Evolutionary conservation across 2,329 filamentous ascomycete species (phyloP).

Genomic region (Cladosporium halotolerans): DNA sequence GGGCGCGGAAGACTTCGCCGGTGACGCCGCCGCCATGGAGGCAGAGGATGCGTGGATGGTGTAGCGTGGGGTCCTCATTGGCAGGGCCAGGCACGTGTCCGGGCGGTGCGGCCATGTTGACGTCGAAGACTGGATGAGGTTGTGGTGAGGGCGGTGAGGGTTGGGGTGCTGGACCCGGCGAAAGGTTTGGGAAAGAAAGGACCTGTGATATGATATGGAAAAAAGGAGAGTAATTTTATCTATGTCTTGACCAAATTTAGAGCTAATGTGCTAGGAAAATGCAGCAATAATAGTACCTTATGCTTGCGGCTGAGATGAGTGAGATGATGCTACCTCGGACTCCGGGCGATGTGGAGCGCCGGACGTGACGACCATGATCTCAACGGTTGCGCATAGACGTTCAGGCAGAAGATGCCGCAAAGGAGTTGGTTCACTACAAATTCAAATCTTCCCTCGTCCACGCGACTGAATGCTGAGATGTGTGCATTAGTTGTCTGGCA

Average conservation of each 20-base stretch:
- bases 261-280: not conserved
- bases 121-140: not conserved
- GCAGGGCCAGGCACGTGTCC: not conserved
- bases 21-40: slow-evolving; percentile 76
- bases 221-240: not conserved
- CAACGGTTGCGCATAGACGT: too few species aligned
- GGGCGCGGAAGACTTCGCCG: slow-evolving; percentile 60
- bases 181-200: not conserved
- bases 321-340: not conserved
- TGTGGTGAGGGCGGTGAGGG: not conserved
- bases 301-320: slow-evolving; percentile 3
- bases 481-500: too few species aligned
- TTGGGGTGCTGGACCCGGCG: not conserved
- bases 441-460: too few species aligned
- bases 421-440: too few species aligned
- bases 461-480: too few species aligned
- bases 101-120: not conserved
- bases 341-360: slow-evolving; percentile 4
- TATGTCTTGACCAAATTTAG: not conserved
- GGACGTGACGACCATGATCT: not conserved
- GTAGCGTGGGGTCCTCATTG: slow-evolving; percentile 14
- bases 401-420: too few species aligned
- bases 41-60: slow-evolving; percentile 62
- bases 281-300: not conserved
- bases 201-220: not conserved